Conservation (phyloP, 495 filamentous ascomycete genomes). For the Podospora sp. region DNA sequence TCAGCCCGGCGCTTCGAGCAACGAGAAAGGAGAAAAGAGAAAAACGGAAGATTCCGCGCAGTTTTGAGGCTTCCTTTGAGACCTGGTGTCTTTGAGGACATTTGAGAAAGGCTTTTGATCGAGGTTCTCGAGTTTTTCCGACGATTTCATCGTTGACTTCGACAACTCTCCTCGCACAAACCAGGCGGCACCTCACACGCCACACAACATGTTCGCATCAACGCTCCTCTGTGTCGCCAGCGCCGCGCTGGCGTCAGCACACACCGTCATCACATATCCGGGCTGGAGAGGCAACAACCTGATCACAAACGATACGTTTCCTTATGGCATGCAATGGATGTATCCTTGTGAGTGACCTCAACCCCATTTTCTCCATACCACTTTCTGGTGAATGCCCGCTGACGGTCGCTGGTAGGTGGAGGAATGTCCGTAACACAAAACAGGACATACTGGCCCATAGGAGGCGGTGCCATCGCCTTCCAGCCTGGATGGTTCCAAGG, state of each 20-base stretch:
- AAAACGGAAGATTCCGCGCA: neutral
- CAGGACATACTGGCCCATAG: constrained; percentile 87
- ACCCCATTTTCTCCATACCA: neutral
- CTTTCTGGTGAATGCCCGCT: constrained; percentile 11
- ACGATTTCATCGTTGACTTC: neutral
- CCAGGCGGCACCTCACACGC: constrained; percentile 7
- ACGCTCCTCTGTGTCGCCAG: constrained; percentile 53
- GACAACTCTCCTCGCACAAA: neutral
- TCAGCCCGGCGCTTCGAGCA: neutral
- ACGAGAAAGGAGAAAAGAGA: neutral
- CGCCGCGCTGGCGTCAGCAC: constrained; percentile 64
- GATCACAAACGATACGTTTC: constrained; percentile 74
- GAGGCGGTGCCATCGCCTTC: constrained; percentile 80
- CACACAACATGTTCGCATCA: constrained; percentile 49
- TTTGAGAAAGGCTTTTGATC: neutral
- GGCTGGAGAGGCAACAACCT: constrained; percentile 95
- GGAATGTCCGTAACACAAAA: constrained; percentile 79
- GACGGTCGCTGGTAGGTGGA: constrained; percentile 63
- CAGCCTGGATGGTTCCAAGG: constrained; percentile 96
- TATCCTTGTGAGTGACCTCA: constrained; percentile 81
- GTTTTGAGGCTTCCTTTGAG: neutral
- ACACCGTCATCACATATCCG: constrained; percentile 90
- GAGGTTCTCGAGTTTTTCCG: neutral
- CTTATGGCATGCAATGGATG: constrained; percentile 96
- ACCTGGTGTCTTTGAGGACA: neutral